A percentile compares a stretch with the other conserved stretches of the same genome.
These are phyloP conservation scores for Suillus paluster DNA, from an alignment of 768 basidiomycete genomes.

Conservation along the genomic window DNA sequence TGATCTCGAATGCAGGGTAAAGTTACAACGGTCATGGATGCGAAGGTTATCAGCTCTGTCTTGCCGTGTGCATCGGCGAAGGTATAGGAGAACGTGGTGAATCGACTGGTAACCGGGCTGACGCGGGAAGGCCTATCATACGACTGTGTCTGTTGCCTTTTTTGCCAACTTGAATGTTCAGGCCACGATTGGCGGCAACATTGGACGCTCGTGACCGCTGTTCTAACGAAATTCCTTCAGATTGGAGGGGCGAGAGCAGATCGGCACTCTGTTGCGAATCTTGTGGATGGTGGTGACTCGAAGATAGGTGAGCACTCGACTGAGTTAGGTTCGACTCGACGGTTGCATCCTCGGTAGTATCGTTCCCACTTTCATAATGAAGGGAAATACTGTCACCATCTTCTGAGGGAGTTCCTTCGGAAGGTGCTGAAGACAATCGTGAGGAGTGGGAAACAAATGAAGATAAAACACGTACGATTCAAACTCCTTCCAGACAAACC, in stretches of 20 bases:
- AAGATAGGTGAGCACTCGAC: slow-evolving; percentile 43
- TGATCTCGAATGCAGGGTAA: background rate
- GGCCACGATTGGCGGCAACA: slow-evolving; percentile 69
- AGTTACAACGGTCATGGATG: background rate
- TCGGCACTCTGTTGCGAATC: slow-evolving; percentile 36
- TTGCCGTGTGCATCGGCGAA: slow-evolving; percentile 29
- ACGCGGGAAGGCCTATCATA: slow-evolving; percentile 64
- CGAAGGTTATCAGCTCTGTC: slow-evolving; percentile 21
- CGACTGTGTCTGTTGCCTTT: slow-evolving; percentile 67
- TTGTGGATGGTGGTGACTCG: slow-evolving; percentile 39
- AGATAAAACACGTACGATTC: slow-evolving; percentile 52
- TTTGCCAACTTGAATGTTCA: slow-evolving; percentile 65
- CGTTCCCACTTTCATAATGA: slow-evolving; percentile 77
- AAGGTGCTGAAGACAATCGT: slow-evolving; percentile 35
- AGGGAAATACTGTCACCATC: slow-evolving; percentile 72
- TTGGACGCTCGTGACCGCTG: slow-evolving; percentile 56
- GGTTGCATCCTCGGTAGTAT: slow-evolving; percentile 64
- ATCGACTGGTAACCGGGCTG: slow-evolving; percentile 35
- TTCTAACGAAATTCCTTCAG: slow-evolving; percentile 37
- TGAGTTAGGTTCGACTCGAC: slow-evolving; percentile 47
- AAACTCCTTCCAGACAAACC: slow-evolving; percentile 75
- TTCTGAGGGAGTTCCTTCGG: slow-evolving; percentile 67
- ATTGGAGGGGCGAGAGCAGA: slow-evolving; percentile 19
- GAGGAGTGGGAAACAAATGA: slow-evolving; percentile 13
- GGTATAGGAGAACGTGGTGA: slow-evolving; percentile 15